Conservation (phyloP, 192 early-diverging fungal genomes). For the Coemansia sp. region DNA sequence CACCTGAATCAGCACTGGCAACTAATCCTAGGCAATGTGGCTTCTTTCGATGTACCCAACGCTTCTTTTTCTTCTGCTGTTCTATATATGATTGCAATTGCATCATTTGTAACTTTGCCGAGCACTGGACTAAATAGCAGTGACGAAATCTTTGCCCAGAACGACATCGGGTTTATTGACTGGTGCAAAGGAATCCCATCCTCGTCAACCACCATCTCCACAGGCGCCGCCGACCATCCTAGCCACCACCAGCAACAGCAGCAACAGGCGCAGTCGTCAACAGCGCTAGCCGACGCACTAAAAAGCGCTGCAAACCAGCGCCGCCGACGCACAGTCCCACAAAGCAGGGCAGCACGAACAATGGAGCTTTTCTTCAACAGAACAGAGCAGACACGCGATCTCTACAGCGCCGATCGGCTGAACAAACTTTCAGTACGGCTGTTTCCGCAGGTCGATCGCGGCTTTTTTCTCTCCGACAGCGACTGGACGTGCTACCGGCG, state of each 20-base stretch:
- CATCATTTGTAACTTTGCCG: too few relatives aligned
- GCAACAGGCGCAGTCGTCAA: conserved; percentile 2
- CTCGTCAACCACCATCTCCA: background rate
- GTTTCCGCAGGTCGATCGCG: conserved; percentile 83
- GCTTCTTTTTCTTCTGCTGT: too few relatives aligned
- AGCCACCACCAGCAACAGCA: background rate
- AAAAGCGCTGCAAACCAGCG: conserved; percentile 4
- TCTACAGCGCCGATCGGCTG: conserved; percentile 65
- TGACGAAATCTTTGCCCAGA: background rate
- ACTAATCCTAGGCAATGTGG: too few relatives aligned
- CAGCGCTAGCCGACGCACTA: background rate
- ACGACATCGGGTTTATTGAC: conserved; percentile 13
- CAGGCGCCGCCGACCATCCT: background rate
- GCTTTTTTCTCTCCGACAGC: conserved; percentile 84
- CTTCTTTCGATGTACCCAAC: too few relatives aligned
- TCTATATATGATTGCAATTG: too few relatives aligned
- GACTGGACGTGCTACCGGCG: conserved; percentile 96
- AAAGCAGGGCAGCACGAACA: conserved; percentile 6
- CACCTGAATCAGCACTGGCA: too few relatives aligned
- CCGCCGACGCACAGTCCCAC: conserved; percentile 25
- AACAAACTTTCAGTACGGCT: conserved; percentile 61
- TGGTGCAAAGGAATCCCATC: conserved; percentile 17
- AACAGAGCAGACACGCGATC: conserved; percentile 64
- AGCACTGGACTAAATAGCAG: background rate
- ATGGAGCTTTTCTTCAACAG: conserved; percentile 67